Conservation (phyloP, 768 basidiomycete species). For the Kwoniella pini region DNA sequence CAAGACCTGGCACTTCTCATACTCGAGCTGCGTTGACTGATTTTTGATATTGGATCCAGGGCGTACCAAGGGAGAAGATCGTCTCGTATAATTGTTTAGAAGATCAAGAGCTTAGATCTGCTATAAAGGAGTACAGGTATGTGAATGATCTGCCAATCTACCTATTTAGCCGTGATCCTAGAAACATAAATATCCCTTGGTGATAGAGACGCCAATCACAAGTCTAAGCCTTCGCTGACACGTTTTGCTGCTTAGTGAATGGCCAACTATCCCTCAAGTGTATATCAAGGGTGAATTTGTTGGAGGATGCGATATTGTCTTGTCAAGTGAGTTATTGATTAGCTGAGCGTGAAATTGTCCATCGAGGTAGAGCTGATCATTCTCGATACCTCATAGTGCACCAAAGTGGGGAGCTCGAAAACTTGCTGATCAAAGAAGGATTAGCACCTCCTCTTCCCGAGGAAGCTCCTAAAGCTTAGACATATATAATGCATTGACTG, state of each 20-base stretch:
- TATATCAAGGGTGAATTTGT: constrained; percentile 95
- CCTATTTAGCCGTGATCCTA: too few species aligned
- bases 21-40: not conserved
- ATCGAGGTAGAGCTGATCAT: not conserved
- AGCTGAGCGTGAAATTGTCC: not conserved
- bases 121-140: constrained; percentile 96
- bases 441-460: constrained; percentile 63
- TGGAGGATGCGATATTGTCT: constrained; percentile 92
- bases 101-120: constrained; percentile 75
- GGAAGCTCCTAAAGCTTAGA: constrained; percentile 20
- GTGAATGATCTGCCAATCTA: constrained; percentile 55
- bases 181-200: too few species aligned
- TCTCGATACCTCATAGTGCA: constrained; percentile 69
- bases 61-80: constrained; percentile 76
- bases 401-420: constrained; percentile 89
- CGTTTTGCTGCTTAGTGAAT: constrained; percentile 65
- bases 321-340: constrained; percentile 68
- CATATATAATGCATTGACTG: constrained; percentile 2
- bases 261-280: constrained; percentile 96
- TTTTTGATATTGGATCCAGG: constrained; percentile 56
- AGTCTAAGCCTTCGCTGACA: not conserved
- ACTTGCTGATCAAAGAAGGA: constrained; percentile 69
- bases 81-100: constrained; percentile 87
- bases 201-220: not conserved
- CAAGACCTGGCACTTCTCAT: too few species aligned